Conservation (phyloP, 2,329 filamentous ascomycete genomes). For the Seiridium unicorne region DNA sequence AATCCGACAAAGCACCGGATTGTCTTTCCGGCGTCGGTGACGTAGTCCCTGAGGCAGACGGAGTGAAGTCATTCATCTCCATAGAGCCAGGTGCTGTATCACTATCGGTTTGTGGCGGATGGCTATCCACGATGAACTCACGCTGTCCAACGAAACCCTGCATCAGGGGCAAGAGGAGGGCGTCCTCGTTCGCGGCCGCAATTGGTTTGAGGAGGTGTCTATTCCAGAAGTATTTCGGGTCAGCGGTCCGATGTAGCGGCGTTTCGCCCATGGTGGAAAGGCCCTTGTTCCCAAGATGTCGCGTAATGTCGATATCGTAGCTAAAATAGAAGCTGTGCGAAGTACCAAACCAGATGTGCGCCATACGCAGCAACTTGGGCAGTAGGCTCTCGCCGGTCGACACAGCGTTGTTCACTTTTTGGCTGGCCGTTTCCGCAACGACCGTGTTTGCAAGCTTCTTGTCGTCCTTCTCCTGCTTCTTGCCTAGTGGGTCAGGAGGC, state of each 20-base stretch:
- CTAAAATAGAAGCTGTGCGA: constrained; percentile 91
- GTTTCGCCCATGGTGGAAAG: constrained; percentile 39
- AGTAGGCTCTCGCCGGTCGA: constrained; percentile 57
- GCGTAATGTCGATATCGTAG: constrained; percentile 90
- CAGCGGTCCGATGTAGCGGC: constrained; percentile 70
- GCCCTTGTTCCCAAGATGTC: constrained; percentile 46
- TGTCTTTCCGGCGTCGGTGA: constrained; percentile 18
- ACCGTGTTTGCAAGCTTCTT: constrained; percentile 27
- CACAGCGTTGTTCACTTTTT: constrained; percentile 15
- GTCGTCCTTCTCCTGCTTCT: constrained; percentile 15
- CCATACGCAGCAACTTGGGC: constrained; percentile 81
- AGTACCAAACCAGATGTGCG: constrained; percentile 78
- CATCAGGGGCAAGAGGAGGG: constrained; percentile 76
- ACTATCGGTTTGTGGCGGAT: constrained; percentile 53
- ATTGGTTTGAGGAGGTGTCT: constrained; percentile 71
- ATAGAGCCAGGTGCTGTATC: constrained; percentile 27
- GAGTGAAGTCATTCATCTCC: constrained; percentile 26
- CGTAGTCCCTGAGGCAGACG: constrained; percentile 11
- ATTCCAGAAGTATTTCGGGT: constrained; percentile 91
- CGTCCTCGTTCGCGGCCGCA: constrained; percentile 68
- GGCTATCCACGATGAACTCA: constrained; percentile 69
- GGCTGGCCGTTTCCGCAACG: constrained; percentile 22
- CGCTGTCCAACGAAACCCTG: constrained; percentile 93
- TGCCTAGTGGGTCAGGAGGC: constrained; percentile 6
- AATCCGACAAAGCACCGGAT: constrained; percentile 23